Percentiles rank a stretch among this genome's conserved stretches.
Evolutionary conservation across 202 grass and related monocot species (phyloP).

Genomic region (Panicum virgatum): DNA sequence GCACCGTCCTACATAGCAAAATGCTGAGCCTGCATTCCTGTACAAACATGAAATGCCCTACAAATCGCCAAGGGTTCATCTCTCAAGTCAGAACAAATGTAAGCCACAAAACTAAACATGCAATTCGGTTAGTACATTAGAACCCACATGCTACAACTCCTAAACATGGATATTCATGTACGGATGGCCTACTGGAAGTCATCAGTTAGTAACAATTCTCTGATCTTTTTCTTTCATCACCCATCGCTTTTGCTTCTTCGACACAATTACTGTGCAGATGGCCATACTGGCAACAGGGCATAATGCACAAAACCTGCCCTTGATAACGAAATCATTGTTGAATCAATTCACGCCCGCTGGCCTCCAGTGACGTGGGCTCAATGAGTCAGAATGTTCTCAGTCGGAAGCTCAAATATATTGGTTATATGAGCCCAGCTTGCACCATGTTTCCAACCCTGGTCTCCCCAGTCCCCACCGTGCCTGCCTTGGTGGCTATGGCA

Average conservation of each 20-base stretch:
- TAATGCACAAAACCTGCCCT: conserved; percentile 55
- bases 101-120: conserved; percentile 17
- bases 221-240: conserved; percentile 8
- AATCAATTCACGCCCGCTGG: conserved; percentile 34
- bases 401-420: conserved; percentile 32
- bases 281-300: conserved; percentile 39
- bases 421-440: not conserved
- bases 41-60: conserved; percentile 29
- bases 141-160: conserved; percentile 27
- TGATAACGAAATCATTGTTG: conserved; percentile 28
- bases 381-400: conserved; percentile 24
- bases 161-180: conserved; percentile 40
- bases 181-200: conserved; percentile 7
- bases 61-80: not conserved
- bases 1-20: not conserved
- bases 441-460: conserved; percentile 14
- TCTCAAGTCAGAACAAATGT: not conserved
- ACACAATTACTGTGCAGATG: conserved; percentile 24
- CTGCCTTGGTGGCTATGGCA: conserved; percentile 16
- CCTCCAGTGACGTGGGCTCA: conserved; percentile 25
- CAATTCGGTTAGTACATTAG: conserved; percentile 11
- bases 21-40: conserved; percentile 6
- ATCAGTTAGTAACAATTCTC: conserved; percentile 13
- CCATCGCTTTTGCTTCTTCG: conserved; percentile 25
- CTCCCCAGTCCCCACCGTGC: not conserved